These are phyloP conservation scores for Lithospermum erythrorhizon DNA, from an alignment of 257 asterid genomes.

Conservation along the genomic window DNA sequence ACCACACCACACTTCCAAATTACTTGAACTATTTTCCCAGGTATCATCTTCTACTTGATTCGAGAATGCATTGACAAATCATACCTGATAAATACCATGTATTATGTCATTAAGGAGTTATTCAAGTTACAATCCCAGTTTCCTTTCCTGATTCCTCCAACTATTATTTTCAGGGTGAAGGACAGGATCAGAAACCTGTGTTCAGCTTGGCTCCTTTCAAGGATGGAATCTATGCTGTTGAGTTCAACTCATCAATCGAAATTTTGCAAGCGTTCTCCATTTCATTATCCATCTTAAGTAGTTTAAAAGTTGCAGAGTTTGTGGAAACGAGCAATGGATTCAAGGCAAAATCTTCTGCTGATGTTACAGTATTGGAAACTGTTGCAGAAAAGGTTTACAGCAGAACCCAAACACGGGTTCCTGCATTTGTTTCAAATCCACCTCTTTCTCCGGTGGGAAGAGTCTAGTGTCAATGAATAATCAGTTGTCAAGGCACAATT, in stretches of 20 bases:
- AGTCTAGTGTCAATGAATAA: slow-evolving; percentile 23
- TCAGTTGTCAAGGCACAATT: not conserved
- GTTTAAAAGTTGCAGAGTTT: slow-evolving; percentile 36
- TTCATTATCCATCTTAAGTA: slow-evolving; percentile 55
- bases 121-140: not conserved
- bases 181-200: slow-evolving; percentile 33
- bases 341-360: slow-evolving; percentile 17
- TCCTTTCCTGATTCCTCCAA: not conserved
- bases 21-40: slow-evolving; percentile 28
- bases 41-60: slow-evolving; percentile 18
- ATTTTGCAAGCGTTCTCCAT: slow-evolving; percentile 73
- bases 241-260: slow-evolving; percentile 47
- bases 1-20: not conserved
- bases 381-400: slow-evolving; percentile 16
- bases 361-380: slow-evolving; percentile 11
- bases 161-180: slow-evolving; percentile 40
- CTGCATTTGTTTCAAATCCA: slow-evolving; percentile 54
- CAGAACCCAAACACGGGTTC: slow-evolving; percentile 28
- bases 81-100: not conserved
- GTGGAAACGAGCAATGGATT: slow-evolving; percentile 18
- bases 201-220: slow-evolving; percentile 56
- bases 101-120: not conserved
- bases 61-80: not conserved
- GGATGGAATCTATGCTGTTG: slow-evolving; percentile 53
- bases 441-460: slow-evolving; percentile 90